Evolutionary conservation across 2,329 filamentous ascomycete species (phyloP).

Genomic region (Gyromitra esculenta): DNA sequence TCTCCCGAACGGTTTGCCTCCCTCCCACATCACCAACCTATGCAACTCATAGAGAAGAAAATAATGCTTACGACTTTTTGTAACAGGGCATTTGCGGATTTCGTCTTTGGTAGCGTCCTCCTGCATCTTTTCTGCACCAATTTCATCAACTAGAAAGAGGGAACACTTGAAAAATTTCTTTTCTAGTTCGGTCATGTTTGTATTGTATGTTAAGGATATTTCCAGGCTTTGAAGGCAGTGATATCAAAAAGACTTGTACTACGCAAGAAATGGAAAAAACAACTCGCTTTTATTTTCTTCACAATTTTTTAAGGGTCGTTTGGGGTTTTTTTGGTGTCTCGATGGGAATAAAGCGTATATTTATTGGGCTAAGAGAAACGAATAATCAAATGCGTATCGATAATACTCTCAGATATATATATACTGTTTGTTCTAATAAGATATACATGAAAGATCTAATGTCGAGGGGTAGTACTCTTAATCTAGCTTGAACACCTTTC

Average conservation of each 20-base stretch:
- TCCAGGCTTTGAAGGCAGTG: slow-evolving; percentile 1
- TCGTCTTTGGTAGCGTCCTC: slow-evolving; percentile 90
- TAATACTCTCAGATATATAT: slow-evolving; percentile 8
- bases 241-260: slow-evolving; percentile 29
- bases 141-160: slow-evolving; percentile 84
- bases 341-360: background rate
- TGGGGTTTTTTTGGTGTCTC: background rate
- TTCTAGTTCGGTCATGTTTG: slow-evolving; percentile 9
- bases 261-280: slow-evolving; percentile 18
- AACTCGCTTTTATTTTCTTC: background rate
- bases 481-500: slow-evolving; percentile 67
- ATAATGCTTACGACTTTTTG: slow-evolving; percentile 34
- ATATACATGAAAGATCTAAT: background rate
- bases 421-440: background rate
- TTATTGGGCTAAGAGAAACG: background rate
- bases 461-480: slow-evolving; percentile 1
- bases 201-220: slow-evolving; percentile 30
- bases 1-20: slow-evolving; percentile 78
- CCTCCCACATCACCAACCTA: slow-evolving; percentile 58
- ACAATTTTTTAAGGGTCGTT: background rate
- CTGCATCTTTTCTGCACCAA: slow-evolving; percentile 99
- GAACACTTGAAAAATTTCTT: background rate
- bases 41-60: slow-evolving; percentile 57
- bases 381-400: background rate
- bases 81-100: slow-evolving; percentile 90